Evolutionary conservation across 371 early-diverging fungal species (phyloP).

Genomic region (Gilbertella persicaria): DNA sequence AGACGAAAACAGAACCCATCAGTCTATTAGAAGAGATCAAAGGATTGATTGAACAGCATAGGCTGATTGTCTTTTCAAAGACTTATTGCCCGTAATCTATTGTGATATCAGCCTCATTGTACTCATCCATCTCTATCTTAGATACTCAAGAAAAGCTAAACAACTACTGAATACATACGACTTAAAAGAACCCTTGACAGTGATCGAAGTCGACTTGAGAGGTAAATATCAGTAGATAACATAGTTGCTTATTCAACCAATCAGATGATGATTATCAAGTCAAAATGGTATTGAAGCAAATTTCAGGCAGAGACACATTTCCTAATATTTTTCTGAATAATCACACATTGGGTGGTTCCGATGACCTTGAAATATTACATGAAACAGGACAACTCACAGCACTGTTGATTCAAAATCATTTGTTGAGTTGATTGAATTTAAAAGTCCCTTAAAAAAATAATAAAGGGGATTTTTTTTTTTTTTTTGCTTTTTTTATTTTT

Average conservation of each 20-base stretch:
- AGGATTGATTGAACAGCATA: conserved; percentile 7
- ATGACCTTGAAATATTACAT: conserved; percentile 33
- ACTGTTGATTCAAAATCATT: conserved; percentile 14
- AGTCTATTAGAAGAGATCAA: conserved; percentile 11
- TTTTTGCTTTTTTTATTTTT: neutral
- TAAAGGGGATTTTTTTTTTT: conserved; percentile 1
- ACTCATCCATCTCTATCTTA: neutral
- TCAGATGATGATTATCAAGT: conserved; percentile 34
- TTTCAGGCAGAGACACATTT: conserved; percentile 35
- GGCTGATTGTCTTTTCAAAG: conserved; percentile 29
- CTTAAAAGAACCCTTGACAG: conserved; percentile 14
- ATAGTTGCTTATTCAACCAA: neutral
- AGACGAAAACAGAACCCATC: neutral
- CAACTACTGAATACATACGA: conserved; percentile 15
- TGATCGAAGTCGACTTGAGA: conserved; percentile 34
- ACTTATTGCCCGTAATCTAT: conserved; percentile 32
- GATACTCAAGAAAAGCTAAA: conserved; percentile 31
- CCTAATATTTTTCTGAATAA: conserved; percentile 39
- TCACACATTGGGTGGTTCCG: conserved; percentile 31
- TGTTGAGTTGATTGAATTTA: conserved; percentile 12
- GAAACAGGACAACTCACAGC: conserved; percentile 19
- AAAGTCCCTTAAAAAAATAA: conserved; percentile 1
- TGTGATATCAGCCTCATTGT: neutral
- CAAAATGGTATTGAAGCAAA: conserved; percentile 24
- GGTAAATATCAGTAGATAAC: conserved; percentile 14